Base-by-base conservation (phyloP, 345 rosid species). In the Aegle marmelos region DNA sequence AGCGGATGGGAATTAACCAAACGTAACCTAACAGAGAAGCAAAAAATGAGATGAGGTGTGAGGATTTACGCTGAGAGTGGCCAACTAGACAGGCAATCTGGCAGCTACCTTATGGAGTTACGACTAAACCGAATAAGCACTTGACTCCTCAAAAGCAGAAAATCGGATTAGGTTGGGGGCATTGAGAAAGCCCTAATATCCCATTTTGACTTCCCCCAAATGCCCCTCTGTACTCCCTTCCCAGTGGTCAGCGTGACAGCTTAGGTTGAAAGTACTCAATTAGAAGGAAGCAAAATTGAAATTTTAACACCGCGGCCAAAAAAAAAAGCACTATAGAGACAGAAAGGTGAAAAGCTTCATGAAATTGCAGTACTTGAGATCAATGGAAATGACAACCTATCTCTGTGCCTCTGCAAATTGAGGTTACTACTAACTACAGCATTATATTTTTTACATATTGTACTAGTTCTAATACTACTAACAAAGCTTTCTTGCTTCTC, bases 401-500 rank as follows among this genome's bases (percentile, higher is more conserved):
- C 11, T 14, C 27, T 39, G 50, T 64, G 64, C 59, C 81, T 71
- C 57, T 54, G 54, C 1, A 53, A 72, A 78, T 53, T 56, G 72
- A 60, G 64, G 67, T 27, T 50, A 72, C 73, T 28, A 2, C 71
- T 48, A 41, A 30, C 68, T 68, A 76, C 79, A 30, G 13, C 13
- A 19, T 16, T 34, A 25, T 67, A 54, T 2, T 25, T 28, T 16
- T 16, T 58, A 41, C 3, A 68, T 21, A 21, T 57, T 53, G 57
- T 57, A 10, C 37, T 56, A 33, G 8, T 22, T 21, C 28, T 64
- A 50, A 5, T 30, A 21, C 48, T 31, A 68, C 56, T 70, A 68
- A 37, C 78, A n/a, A 10, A 10, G 53, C 70, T 67, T 39, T 74
- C 78, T 62, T 58, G 61, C 68, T 61, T 48, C 64, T 45, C 82